Percentiles rank a stretch among this genome's conserved stretches.
phyloP scores from a whole-genome alignment of 2,329 filamentous ascomycete species.

The Calycina herbarum region DNA sequence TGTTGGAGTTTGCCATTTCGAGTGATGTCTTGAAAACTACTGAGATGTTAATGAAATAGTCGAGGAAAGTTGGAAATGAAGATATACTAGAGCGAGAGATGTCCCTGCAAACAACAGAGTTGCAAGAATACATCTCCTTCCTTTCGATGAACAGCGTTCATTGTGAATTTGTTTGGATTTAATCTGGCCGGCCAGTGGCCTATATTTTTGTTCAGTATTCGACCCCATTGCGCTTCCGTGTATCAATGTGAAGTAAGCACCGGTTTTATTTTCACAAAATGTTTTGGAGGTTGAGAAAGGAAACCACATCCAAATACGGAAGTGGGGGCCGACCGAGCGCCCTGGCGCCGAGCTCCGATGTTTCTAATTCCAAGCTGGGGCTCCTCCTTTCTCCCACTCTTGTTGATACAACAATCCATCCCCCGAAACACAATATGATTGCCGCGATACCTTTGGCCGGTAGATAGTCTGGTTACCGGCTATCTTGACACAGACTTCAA shows the following conservation, averaged over 20 bases:
- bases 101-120: background rate
- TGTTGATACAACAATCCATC: background rate
- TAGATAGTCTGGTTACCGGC: background rate
- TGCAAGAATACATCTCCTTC: background rate
- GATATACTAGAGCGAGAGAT: background rate
- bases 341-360: background rate
- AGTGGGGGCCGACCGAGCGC: background rate
- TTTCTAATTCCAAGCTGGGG: background rate
- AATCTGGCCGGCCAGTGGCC: background rate
- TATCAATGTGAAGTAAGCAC: background rate
- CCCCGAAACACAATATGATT: slow-evolving; percentile 1
- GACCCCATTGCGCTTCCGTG: background rate
- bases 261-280: background rate
- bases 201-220: background rate
- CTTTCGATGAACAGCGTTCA: background rate
- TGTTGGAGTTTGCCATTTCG: background rate
- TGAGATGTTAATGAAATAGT: background rate
- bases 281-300: background rate
- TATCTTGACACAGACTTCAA: background rate
- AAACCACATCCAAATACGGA: background rate
- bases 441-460: background rate
- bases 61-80: background rate
- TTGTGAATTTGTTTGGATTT: background rate
- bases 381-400: background rate
- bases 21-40: background rate